Percentiles rank a stretch among this genome's conserved stretches.
phyloP scores from a whole-genome alignment of 331 rosid species.

The Telfairia occidentalis region DNA sequence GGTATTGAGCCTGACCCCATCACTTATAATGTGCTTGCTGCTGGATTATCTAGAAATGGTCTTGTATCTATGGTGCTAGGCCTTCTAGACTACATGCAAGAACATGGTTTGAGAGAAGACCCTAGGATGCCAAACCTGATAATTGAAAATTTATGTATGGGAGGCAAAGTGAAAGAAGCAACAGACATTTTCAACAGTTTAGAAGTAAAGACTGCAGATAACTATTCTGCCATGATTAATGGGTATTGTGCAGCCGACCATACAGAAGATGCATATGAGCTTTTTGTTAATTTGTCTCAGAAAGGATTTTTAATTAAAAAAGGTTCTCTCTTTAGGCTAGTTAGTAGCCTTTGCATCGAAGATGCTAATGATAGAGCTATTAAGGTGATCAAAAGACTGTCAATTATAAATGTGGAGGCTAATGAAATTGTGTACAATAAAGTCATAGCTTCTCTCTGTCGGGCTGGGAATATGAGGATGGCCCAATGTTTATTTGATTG shows the following conservation, averaged over 20 bases:
- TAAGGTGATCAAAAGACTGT: slow-evolving; percentile 30
- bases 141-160: slow-evolving; percentile 55
- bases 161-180: slow-evolving; percentile 52
- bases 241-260: slow-evolving; percentile 55
- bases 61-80: slow-evolving; percentile 19
- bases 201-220: slow-evolving; percentile 38
- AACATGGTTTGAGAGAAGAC: slow-evolving; percentile 39
- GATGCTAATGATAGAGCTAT: slow-evolving; percentile 25
- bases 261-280: slow-evolving; percentile 33
- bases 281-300: slow-evolving; percentile 32
- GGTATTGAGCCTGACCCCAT: slow-evolving; percentile 61
- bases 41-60: slow-evolving; percentile 48
- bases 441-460: slow-evolving; percentile 52
- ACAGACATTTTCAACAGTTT: slow-evolving; percentile 32
- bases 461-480: slow-evolving; percentile 29
- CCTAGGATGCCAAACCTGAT: slow-evolving; percentile 39
- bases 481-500: slow-evolving; percentile 38
- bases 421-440: slow-evolving; percentile 30
- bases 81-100: slow-evolving; percentile 43
- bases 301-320: slow-evolving; percentile 25
- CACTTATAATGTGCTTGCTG: slow-evolving; percentile 52
- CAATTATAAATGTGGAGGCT: slow-evolving; percentile 34
- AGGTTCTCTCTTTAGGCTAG: slow-evolving; percentile 33
- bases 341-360: slow-evolving; percentile 40
- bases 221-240: slow-evolving; percentile 47